A percentile compares a stretch with the other conserved stretches of the same genome.
phyloP scores from a whole-genome alignment of 116 monocot genomes.

The Posidonia oceanica region DNA sequence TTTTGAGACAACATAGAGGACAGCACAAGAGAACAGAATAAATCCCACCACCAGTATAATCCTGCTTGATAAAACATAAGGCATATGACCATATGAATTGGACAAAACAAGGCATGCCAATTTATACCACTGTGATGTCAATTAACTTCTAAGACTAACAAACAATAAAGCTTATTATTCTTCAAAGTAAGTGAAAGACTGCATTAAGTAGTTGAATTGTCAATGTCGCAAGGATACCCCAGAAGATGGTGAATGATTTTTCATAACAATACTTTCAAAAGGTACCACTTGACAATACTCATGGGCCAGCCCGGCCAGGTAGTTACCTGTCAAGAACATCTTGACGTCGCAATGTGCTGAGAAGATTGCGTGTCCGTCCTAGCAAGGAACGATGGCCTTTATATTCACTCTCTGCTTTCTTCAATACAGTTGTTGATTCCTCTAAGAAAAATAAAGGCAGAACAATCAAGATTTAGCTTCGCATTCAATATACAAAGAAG shows the following conservation, averaged over 20 bases:
- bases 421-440: conserved; percentile 72
- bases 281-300: background rate
- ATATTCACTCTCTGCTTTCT: conserved; percentile 81
- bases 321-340: conserved; percentile 80
- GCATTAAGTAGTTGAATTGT: too few relatives aligned
- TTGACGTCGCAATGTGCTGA: conserved; percentile 65
- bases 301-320: background rate
- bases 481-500: background rate
- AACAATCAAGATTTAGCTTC: background rate
- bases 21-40: conserved; percentile 43
- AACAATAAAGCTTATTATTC: too few relatives aligned
- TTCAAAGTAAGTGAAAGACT: too few relatives aligned
- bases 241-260: background rate
- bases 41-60: conserved; percentile 53
- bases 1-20: conserved; percentile 76
- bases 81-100: background rate
- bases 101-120: background rate
- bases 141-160: too few relatives aligned
- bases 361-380: conserved; percentile 55
- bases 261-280: background rate
- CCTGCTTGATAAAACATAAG: conserved; percentile 27
- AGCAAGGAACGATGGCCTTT: conserved; percentile 86
- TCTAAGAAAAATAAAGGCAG: conserved; percentile 20
- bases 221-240: background rate
- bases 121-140: background rate